Percentiles rank a stretch among this genome's conserved stretches.
phyloP scores from a whole-genome alignment of 2,329 filamentous ascomycete genomes.

The Fusarium decemcellulare region DNA sequence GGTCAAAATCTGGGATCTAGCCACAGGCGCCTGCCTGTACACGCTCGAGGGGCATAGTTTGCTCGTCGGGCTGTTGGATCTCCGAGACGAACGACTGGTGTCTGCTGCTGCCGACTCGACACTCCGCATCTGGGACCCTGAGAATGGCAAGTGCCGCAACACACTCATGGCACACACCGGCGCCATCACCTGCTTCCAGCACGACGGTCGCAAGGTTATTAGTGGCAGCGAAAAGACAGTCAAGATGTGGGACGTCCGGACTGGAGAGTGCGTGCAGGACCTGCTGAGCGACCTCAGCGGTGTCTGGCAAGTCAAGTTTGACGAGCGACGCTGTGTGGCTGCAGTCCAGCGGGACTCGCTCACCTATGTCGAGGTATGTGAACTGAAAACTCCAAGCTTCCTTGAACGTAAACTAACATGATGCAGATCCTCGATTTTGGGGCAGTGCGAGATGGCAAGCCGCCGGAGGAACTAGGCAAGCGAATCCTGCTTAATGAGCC shows the following conservation, averaged over 20 bases:
- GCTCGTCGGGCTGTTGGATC: constrained; percentile 90
- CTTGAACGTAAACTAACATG: constrained; percentile 6
- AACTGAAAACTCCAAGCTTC: neutral
- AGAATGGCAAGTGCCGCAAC: constrained; percentile 90
- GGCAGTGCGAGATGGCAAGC: constrained; percentile 88
- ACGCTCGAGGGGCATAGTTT: constrained; percentile 94
- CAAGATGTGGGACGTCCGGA: constrained; percentile 98
- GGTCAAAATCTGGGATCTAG: constrained; percentile 97
- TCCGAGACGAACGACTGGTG: constrained; percentile 90
- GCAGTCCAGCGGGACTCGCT: constrained; percentile 93
- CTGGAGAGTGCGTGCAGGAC: constrained; percentile 92
- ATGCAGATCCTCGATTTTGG: constrained; percentile 95
- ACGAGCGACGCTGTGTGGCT: constrained; percentile 93
- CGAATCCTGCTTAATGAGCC: constrained; percentile 78
- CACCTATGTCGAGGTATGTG: constrained; percentile 93
- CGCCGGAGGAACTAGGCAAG: constrained; percentile 81
- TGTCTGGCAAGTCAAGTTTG: constrained; percentile 99
- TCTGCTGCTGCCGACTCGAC: constrained; percentile 97
- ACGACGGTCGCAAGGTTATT: constrained; percentile 96
- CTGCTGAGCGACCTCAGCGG: constrained; percentile 92
- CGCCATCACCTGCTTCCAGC: constrained; percentile 98
- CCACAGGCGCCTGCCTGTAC: constrained; percentile 86
- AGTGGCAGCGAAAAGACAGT: constrained; percentile 95
- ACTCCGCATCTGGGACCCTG: constrained; percentile 96
- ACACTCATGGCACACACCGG: constrained; percentile 94